These are phyloP conservation scores for Alternaria ventricosa DNA, from an alignment of 2,329 filamentous ascomycete species.

Conservation along the genomic window DNA sequence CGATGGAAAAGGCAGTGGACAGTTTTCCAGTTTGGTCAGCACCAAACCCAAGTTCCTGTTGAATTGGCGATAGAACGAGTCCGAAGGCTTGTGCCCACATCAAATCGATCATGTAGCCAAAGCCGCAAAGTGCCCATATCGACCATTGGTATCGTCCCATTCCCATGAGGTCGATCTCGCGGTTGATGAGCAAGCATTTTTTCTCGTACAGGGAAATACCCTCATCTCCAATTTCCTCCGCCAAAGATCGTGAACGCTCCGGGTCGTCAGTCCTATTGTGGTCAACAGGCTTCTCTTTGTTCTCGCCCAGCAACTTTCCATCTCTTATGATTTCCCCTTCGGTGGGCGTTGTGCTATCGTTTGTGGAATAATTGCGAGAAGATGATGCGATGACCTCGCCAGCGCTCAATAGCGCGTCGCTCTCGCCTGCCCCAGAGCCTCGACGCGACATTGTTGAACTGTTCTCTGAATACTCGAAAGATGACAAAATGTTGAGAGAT, in stretches of 20 bases:
- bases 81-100: constrained; percentile 66
- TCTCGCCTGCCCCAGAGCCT: not conserved
- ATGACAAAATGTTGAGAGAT: not conserved
- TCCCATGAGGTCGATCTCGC: constrained; percentile 60
- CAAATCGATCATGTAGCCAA: constrained; percentile 63
- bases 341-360: not conserved
- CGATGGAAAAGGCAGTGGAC: constrained; percentile 62
- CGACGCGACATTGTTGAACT: constrained; percentile 4
- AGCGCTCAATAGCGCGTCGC: constrained; percentile 9
- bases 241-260: constrained; percentile 3
- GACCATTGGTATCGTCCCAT: constrained; percentile 63
- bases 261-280: not conserved
- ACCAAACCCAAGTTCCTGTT: constrained; percentile 64
- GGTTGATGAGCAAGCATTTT: constrained; percentile 54
- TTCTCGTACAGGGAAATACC: constrained; percentile 48
- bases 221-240: constrained; percentile 18
- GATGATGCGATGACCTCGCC: constrained; percentile 4
- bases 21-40: constrained; percentile 57
- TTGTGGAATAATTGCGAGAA: constrained; percentile 14
- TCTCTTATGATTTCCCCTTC: not conserved
- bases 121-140: constrained; percentile 60
- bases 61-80: constrained; percentile 60
- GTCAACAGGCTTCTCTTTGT: not conserved
- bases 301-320: not conserved
- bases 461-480: not conserved